phyloP scores from a whole-genome alignment of 306 rosid genomes.

The Potentilla sterilis region DNA sequence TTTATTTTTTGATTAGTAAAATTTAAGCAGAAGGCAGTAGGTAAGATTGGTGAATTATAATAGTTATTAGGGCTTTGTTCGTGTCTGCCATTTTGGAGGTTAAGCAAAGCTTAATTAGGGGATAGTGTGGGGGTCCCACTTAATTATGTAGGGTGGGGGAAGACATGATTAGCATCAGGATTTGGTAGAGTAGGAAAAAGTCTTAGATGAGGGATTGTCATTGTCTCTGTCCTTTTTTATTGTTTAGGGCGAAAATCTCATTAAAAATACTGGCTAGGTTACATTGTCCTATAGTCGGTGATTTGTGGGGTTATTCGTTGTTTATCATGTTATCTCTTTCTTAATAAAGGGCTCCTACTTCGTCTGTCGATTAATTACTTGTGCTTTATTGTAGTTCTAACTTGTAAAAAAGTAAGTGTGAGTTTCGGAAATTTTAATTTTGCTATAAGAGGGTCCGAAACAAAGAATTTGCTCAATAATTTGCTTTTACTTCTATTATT shows the following conservation, averaged over 20 bases:
- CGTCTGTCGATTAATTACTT: too few species aligned
- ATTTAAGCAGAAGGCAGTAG: background rate
- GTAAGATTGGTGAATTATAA: constrained; percentile 5
- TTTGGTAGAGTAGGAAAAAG: constrained; percentile 27
- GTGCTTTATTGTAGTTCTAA: too few species aligned
- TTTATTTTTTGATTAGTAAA: background rate
- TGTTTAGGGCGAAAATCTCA: constrained; percentile 2
- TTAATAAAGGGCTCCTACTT: too few species aligned
- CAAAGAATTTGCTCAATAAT: too few species aligned
- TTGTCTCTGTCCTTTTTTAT: constrained; percentile 4
- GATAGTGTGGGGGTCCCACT: constrained; percentile 2
- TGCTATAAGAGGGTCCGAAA: too few species aligned
- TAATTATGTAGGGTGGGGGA: constrained; percentile 4
- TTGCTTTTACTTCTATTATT: too few species aligned
- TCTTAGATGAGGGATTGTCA: constrained; percentile 22
- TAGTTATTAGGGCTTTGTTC: constrained; percentile 12
- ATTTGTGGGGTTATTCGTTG: background rate
- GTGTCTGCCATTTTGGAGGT: constrained; percentile 19
- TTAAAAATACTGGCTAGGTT: too few species aligned
- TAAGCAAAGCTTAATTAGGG: background rate
- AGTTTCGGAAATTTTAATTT: too few species aligned
- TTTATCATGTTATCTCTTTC: background rate
- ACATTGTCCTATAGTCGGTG: too few species aligned
- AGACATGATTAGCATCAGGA: constrained; percentile 14
- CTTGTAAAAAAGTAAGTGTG: too few species aligned